phyloP scores from a whole-genome alignment of 116 monocot species.

The Zostera marina region DNA sequence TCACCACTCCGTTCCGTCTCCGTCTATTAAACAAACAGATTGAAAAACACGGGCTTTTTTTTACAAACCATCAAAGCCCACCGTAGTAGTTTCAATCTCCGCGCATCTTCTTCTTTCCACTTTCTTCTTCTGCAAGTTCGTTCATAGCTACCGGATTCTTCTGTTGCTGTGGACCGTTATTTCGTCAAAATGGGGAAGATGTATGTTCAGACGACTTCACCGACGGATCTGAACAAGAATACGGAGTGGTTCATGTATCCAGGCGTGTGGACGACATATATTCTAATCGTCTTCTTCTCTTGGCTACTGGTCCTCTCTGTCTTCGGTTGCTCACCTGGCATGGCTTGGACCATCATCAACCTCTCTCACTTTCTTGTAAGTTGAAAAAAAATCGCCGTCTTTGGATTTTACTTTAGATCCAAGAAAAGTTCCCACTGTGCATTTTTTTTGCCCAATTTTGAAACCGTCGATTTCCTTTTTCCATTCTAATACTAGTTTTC shows the following conservation, averaged over 20 bases:
- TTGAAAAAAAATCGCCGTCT: not conserved
- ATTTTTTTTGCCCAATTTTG: too few species aligned
- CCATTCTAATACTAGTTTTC: not conserved
- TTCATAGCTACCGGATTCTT: not conserved
- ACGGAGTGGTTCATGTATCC: conserved; percentile 84
- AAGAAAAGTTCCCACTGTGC: too few species aligned
- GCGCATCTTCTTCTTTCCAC: too few species aligned
- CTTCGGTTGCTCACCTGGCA: conserved; percentile 43
- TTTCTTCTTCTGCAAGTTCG: too few species aligned
- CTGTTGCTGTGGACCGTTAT: not conserved
- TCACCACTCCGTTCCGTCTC: too few species aligned
- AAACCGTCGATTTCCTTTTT: not conserved
- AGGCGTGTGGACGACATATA: conserved; percentile 68
- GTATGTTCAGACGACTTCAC: conserved; percentile 36
- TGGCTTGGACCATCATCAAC: conserved; percentile 56
- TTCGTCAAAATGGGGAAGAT: conserved; percentile 30
- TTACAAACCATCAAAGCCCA: too few species aligned
- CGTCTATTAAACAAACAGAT: too few species aligned
- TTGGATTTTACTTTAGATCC: too few species aligned
- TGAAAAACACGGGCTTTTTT: too few species aligned
- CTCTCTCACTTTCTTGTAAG: conserved; percentile 44
- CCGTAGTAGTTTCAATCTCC: too few species aligned
- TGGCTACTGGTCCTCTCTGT: conserved; percentile 57
- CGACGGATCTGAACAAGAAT: conserved; percentile 67
- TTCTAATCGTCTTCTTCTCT: conserved; percentile 52